Base-by-base conservation (phyloP, 1,284 basidiomycete genomes). In the Sanghuangporus weigelae region DNA sequence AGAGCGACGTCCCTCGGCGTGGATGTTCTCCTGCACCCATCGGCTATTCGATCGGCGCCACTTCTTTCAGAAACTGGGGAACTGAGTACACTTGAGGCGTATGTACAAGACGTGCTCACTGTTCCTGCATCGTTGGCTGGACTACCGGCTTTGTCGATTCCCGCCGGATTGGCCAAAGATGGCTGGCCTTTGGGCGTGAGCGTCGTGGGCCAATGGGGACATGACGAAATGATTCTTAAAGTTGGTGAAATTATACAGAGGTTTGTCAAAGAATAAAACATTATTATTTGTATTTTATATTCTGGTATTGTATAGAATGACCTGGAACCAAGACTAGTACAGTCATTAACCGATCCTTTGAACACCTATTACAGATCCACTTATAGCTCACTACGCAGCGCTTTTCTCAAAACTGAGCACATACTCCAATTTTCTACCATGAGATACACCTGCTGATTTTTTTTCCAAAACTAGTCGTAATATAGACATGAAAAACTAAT, bases 91-190 rank as follows among this genome's bases (percentile, higher is more conserved):
- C 69, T 86, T 59, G 78, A 82, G 59, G 74, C 81, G 50, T 99
- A 98, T 72, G 84, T 93, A 11, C 96, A 98, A 72, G 96, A 99
- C 68, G 83, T 97, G 3, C 77, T 99, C 68, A 97, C 95, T 0
- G 93, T 96, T 0, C 93, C 95, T 0, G 94, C 95, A 1, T 95
- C 90, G 1, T 78, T 99, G 40, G 95, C 93, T 0, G 95, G 96
- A 0, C 69, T 98, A 31, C 95, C 96, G 0, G 90, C 89, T 0
- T 70, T 98, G 55, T 89, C 81, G 57, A 82, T 98, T 0, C 95
- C 96, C 0, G 80, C 81, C 2, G 78, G 76, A 0, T 35, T 68
- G 0, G 80, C 73, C 19, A 72, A 73, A 1, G 84, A 89, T 66
- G 87, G 84, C 0, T 95, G 92, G 92, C 95, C 95, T 0, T 79